Evolutionary conservation across 495 filamentous ascomycete species (phyloP), one percentile per base, ranked within the genome.

Genomic region (Margaritispora aquatica): DNA sequence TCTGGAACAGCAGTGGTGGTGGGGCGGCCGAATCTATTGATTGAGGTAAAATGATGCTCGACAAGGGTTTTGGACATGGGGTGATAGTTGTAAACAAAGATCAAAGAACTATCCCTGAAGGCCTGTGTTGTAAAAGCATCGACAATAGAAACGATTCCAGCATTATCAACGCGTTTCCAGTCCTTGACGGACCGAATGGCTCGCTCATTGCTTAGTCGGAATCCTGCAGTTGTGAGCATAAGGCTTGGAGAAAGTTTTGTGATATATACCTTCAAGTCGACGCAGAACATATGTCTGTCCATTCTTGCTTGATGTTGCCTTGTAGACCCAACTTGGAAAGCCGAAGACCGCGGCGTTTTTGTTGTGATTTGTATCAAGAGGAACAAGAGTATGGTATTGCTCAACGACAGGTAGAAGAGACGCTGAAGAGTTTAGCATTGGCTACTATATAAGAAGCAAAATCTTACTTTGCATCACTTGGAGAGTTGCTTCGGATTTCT

Each of bases 31-130:
- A 79, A 84, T 61, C 82, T 74, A 55, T 77, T 75, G 51, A 76
- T 79, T 17, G 73, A 70, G 36, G 82, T 80, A 61, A 96, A 84
- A 62, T 96, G 86, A 59, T 90, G 83, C 66, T 97, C 93, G 29
- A 85, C 84, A 15, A 98, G 78, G 2, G 94, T 96, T 72, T 94
- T 95, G 24, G 93, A 88, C 22, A 91, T 74, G 0, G 94, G 95
- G 67, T 95, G 89, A 67, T 93, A 98, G 69, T 95, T 89, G 58
- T 89, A 95, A 31, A 95, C 91, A 69, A 97, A 89, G 59, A 98
- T 87, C 54, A 98, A 79, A 17, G 95, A 97, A 70, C 88, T 95
- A 66, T 97, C 95, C 59, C 91, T 89, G 73, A 97, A 98, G 49
- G 85, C 87, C 38, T 90, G 78, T 44, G 89, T 96, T 7, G 94